Evolutionary conservation across 2,329 filamentous ascomycete species (phyloP).

Genomic region (Penicillium sp.): DNA sequence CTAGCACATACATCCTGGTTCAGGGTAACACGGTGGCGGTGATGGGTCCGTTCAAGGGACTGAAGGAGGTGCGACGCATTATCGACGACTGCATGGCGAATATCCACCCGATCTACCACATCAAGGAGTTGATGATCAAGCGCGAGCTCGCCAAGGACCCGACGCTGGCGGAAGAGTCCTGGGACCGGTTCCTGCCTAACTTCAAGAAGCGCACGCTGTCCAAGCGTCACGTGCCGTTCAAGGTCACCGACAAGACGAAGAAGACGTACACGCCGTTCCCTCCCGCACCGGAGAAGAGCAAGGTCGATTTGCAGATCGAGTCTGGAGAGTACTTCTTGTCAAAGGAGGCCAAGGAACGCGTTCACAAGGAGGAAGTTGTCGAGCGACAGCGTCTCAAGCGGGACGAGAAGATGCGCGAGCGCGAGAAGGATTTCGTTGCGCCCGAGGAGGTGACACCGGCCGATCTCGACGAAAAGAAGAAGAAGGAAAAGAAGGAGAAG

Average conservation of each 20-base stretch:
- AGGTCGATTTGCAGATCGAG: conserved; percentile 97
- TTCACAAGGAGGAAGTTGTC: conserved; percentile 71
- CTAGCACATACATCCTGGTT: conserved; percentile 86
- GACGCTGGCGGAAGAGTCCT: conserved; percentile 79
- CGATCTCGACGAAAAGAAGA: conserved; percentile 55
- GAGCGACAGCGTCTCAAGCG: conserved; percentile 85
- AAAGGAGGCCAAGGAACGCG: conserved; percentile 87
- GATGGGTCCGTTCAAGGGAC: conserved; percentile 88
- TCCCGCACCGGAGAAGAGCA: conserved; percentile 95
- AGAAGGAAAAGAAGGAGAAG: conserved; percentile 47
- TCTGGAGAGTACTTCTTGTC: conserved; percentile 94
- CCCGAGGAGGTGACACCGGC: conserved; percentile 68
- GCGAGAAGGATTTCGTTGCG: conserved; percentile 81
- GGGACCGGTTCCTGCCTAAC: conserved; percentile 94
- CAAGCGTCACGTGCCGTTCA: conserved; percentile 76
- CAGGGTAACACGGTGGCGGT: conserved; percentile 92
- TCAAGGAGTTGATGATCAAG: conserved; percentile 95
- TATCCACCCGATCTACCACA: conserved; percentile 84
- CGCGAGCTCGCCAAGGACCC: conserved; percentile 87
- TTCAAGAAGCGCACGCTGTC: conserved; percentile 92
- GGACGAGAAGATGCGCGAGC: conserved; percentile 80
- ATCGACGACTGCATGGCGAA: conserved; percentile 97
- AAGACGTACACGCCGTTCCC: conserved; percentile 97
- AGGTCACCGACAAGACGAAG: conserved; percentile 88
- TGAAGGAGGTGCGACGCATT: conserved; percentile 87